Base-by-base conservation (phyloP, 352 stramenopile genomes). In the Phytopythium mirpurense region DNA sequence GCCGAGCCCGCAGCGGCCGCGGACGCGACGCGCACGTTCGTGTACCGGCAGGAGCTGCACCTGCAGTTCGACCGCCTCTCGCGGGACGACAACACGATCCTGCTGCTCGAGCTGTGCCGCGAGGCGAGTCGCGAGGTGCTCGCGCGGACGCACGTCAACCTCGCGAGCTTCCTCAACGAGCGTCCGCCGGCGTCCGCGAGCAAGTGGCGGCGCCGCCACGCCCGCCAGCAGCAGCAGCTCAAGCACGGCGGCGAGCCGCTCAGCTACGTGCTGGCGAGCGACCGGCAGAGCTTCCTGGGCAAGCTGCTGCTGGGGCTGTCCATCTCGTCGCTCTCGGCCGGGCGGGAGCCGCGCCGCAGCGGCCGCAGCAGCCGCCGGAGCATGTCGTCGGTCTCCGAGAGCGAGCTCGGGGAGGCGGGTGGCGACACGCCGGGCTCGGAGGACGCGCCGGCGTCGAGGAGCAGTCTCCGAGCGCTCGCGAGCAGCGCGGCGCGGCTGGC, bases 41-140 rank as follows among this genome's bases (percentile, higher is more conserved):
- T 79, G n/a, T 89, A 84, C 57, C 77, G 90, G 56, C 81, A 94
- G 48, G 70, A 88, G 23, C 56, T 94, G 31, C 88, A 87, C 57
- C 51, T 94, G 56, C 81, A 94, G 60, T 90, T 94, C 56, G 84
- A 94, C 52, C 70, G 75, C 4, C 61, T 94, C 3, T 92, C 82
- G 24, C 72, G 84, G 0, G 84, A 94, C 61, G 84, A 94, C 61
- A 94, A 94, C 55, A 91, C 82, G 19, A 72, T 92, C 5, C 44
- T 94, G 54, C 70, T 94, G 19, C 67, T 94, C 38, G 79, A 93
- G 58, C 93, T 88, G 40, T 94, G 83, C 42, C 76, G 78, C 10
- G 69, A 85, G 21, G 67, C 67, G 11, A 90, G 79, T 36, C 79
- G 82, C 23, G 80, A 94, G 47, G 81, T 91, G 19, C 71, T 94